Percentiles rank a stretch among this genome's conserved stretches.
These are phyloP conservation scores for Grigorovia yakushimaensis DNA, from an alignment of 805 yeast species.

Conservation along the genomic window DNA sequence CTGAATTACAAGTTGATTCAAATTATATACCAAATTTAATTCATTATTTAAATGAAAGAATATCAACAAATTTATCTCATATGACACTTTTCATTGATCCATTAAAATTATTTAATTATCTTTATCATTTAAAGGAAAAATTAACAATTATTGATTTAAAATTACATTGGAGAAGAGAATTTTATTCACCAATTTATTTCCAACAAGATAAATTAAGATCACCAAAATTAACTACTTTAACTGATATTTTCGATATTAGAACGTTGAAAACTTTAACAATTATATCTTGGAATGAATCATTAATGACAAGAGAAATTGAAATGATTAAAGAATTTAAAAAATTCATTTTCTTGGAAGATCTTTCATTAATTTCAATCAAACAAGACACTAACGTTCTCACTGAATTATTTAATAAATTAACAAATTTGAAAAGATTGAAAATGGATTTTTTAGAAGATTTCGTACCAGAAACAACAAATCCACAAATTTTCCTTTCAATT, in stretches of 20 bases:
- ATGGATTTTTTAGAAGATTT: slow-evolving; percentile 32
- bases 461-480: slow-evolving; percentile 25
- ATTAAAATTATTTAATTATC: slow-evolving; percentile 28
- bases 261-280: slow-evolving; percentile 31
- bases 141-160: slow-evolving; percentile 31
- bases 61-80: slow-evolving; percentile 24
- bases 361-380: slow-evolving; percentile 34
- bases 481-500: slow-evolving; percentile 29
- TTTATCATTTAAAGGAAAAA: slow-evolving; percentile 24
- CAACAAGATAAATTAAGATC: slow-evolving; percentile 9
- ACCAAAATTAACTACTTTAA: slow-evolving; percentile 18
- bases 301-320: slow-evolving; percentile 26
- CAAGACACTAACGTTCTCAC: slow-evolving; percentile 27
- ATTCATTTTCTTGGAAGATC: slow-evolving; percentile 30
- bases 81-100: slow-evolving; percentile 35
- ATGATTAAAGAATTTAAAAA: slow-evolving; percentile 31
- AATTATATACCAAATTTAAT: slow-evolving; percentile 27
- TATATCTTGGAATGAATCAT: slow-evolving; percentile 35
- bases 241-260: slow-evolving; percentile 31
- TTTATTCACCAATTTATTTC: slow-evolving; percentile 27
- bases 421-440: slow-evolving; percentile 30
- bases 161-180: slow-evolving; percentile 35
- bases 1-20: slow-evolving; percentile 22
- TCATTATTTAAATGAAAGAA: slow-evolving; percentile 19
- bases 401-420: slow-evolving; percentile 23